phyloP scores from a whole-genome alignment of 1,284 basidiomycete genomes.

The Coriolopsis trogii region DNA sequence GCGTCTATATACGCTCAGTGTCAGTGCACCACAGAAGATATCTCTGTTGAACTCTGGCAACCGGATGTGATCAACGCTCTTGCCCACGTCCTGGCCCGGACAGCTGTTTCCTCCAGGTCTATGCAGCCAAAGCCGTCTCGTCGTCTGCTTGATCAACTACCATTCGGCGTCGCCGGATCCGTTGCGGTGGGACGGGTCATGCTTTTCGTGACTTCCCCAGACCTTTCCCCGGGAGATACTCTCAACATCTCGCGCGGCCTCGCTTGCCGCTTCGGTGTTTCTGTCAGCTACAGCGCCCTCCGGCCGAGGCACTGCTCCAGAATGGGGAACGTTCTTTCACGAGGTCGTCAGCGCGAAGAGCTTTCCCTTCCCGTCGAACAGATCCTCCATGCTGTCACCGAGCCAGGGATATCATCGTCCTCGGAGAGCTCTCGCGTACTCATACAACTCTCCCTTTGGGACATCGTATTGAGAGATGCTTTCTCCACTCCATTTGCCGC shows the following conservation, averaged over 20 bases:
- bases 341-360: slow-evolving; percentile 49
- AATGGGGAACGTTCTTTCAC: slow-evolving; percentile 42
- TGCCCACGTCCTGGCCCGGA: slow-evolving; percentile 43
- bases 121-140: slow-evolving; percentile 9
- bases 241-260: slow-evolving; percentile 74
- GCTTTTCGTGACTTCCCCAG: slow-evolving; percentile 72
- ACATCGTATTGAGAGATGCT: slow-evolving; percentile 56
- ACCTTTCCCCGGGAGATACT: slow-evolving; percentile 74
- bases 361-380: slow-evolving; percentile 64
- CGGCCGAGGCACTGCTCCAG: slow-evolving; percentile 48
- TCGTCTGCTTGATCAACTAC: slow-evolving; percentile 45
- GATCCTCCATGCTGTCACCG: slow-evolving; percentile 51
- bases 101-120: slow-evolving; percentile 27
- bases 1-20: slow-evolving; percentile 55
- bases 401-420: slow-evolving; percentile 34
- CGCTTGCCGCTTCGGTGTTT: slow-evolving; percentile 60
- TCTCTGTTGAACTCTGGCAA: slow-evolving; percentile 77
- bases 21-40: slow-evolving; percentile 58
- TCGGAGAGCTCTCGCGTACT: slow-evolving; percentile 37
- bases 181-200: slow-evolving; percentile 66
- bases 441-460: slow-evolving; percentile 47
- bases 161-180: slow-evolving; percentile 59
- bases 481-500: slow-evolving; percentile 64
- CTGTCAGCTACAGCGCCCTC: slow-evolving; percentile 65
- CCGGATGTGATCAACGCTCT: slow-evolving; percentile 62